Evolutionary conservation across 331 rosid species (phyloP).

Genomic region (Pyracantha coccinea): DNA sequence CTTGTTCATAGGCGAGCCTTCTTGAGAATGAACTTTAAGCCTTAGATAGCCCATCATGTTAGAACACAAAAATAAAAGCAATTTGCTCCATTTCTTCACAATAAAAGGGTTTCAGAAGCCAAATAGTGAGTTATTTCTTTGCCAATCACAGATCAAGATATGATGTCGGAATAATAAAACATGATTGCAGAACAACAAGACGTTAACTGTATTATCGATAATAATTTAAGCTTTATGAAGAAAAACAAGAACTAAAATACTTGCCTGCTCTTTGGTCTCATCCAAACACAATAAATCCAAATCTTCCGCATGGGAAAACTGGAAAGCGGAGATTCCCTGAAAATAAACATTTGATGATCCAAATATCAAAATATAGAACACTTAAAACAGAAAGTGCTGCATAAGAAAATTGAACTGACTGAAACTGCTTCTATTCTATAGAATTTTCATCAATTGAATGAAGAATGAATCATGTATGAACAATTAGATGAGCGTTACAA

Average conservation of each 20-base stretch:
- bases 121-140: neutral
- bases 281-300: constrained; percentile 86
- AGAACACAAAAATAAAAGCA: neutral
- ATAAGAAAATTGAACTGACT: no score
- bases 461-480: no score
- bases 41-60: neutral
- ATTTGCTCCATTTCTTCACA: no score
- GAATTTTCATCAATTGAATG: no score
- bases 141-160: neutral
- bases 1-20: neutral
- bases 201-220: neutral
- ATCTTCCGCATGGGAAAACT: constrained; percentile 75
- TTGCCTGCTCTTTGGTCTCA: constrained; percentile 91
- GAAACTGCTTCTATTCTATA: no score
- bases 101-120: neutral
- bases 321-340: constrained; percentile 61
- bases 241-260: constrained; percentile 8
- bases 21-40: neutral
- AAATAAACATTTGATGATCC: no score
- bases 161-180: neutral
- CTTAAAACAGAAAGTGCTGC: no score
- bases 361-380: no score
- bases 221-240: neutral
- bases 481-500: no score
- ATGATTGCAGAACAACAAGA: neutral